Evolutionary conservation across 208 protist species (phyloP).

Genomic region (Acanthamoeba triangularis): DNA sequence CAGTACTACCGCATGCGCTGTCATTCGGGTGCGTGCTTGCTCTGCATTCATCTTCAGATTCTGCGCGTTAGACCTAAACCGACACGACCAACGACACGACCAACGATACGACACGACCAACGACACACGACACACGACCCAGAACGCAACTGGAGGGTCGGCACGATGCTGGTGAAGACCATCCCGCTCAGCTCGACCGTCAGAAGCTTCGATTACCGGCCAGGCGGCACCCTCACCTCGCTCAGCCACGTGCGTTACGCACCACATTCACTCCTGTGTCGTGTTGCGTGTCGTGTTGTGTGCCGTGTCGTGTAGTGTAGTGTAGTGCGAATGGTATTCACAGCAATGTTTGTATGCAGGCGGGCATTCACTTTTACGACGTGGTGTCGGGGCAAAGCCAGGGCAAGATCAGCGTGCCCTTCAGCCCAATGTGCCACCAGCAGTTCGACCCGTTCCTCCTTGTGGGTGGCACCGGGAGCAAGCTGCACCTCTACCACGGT

Average conservation of each 20-base stretch:
- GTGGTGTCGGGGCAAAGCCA: not conserved
- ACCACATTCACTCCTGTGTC: no score
- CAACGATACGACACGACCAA: no score
- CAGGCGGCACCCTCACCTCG: not conserved
- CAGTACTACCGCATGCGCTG: not conserved
- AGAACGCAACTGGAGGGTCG: not conserved
- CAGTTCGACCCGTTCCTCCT: not conserved
- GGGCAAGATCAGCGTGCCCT: slow-evolving; percentile 16
- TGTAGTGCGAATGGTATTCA: no score
- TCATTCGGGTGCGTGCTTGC: not conserved
- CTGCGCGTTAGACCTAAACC: no score
- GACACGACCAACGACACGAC: no score
- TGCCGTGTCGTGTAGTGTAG: not conserved
- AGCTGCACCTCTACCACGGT: not conserved
- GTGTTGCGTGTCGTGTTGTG: not conserved
- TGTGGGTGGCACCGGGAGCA: not conserved
- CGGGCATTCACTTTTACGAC: not conserved
- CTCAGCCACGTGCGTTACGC: not conserved
- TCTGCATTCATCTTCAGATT: not conserved
- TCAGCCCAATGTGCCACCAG: not conserved
- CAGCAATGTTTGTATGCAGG: not conserved
- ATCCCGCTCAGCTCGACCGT: not conserved
- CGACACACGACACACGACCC: no score
- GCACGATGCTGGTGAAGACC: not conserved
- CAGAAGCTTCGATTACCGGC: not conserved